A percentile compares a stretch with the other conserved stretches of the same genome.
Evolutionary conservation across 805 yeast genomes (phyloP).

Genomic region (Candida odintsovae): DNA sequence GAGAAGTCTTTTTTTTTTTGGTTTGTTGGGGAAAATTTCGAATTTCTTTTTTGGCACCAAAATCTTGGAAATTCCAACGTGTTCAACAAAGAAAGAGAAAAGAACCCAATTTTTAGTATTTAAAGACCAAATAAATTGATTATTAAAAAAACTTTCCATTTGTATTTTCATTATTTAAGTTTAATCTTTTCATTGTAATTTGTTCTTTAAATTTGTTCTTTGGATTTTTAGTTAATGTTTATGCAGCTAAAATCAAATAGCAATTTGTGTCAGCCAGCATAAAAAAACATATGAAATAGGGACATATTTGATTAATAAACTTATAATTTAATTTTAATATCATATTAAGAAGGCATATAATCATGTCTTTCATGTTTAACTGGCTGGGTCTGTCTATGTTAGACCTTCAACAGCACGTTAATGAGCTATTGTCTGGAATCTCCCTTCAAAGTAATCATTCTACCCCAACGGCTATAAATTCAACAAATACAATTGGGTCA

Average conservation of each 20-base stretch:
- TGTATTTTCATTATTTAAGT: too few species aligned
- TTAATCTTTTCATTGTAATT: too few species aligned
- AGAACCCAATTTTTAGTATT: too few species aligned
- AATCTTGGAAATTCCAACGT: too few species aligned
- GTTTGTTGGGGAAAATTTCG: not conserved
- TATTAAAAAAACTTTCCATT: too few species aligned
- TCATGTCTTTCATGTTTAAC: slow-evolving; percentile 22
- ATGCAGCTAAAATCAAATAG: not conserved
- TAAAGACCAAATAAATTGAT: too few species aligned
- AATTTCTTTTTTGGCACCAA: not conserved
- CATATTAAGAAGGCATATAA: not conserved
- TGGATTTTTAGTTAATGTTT: not conserved
- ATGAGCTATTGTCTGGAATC: slow-evolving; percentile 14
- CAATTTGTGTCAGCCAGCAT: not conserved
- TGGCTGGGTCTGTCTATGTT: slow-evolving; percentile 17
- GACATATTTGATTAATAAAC: not conserved
- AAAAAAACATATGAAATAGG: not conserved
- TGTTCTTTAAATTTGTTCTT: too few species aligned
- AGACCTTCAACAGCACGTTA: slow-evolving; percentile 19
- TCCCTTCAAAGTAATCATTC: not conserved
- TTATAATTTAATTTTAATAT: too few species aligned
- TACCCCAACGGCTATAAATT: slow-evolving; percentile 3
- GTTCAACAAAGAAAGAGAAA: not conserved
- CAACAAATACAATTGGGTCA: slow-evolving; percentile 18
- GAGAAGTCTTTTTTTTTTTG: not conserved